Percentiles rank a stretch among this genome's conserved stretches.
These are phyloP conservation scores for Prunella vulgaris DNA, from an alignment of 257 asterid species.

Conservation along the genomic window DNA sequence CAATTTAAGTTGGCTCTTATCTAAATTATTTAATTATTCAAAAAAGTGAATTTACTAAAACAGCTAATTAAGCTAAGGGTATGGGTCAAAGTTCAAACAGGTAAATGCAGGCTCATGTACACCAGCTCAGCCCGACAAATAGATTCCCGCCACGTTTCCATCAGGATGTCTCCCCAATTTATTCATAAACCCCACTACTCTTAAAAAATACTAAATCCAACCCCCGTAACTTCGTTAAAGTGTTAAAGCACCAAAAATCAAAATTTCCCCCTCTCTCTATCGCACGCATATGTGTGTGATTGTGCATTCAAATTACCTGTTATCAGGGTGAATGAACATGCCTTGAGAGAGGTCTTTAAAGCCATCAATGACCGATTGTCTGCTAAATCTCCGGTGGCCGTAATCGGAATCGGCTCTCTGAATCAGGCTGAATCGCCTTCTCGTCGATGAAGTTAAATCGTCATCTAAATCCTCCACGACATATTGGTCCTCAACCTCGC, in stretches of 20 bases:
- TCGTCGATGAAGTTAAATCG: slow-evolving; percentile 28
- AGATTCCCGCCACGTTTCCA: slow-evolving; percentile 20
- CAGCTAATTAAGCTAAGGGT: too few relatives aligned
- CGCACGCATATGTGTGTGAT: too few relatives aligned
- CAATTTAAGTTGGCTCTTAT: not conserved
- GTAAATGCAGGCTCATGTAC: too few relatives aligned
- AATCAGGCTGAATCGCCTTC: slow-evolving; percentile 34
- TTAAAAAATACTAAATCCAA: not conserved
- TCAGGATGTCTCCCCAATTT: slow-evolving; percentile 5
- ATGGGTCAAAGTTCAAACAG: too few relatives aligned
- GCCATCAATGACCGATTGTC: slow-evolving; percentile 49
- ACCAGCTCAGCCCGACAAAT: not conserved
- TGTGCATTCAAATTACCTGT: slow-evolving; percentile 33
- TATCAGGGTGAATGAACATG: slow-evolving; percentile 54
- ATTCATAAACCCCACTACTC: slow-evolving; percentile 17
- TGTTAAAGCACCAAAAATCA: not conserved
- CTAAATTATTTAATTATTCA: not conserved
- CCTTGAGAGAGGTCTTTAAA: slow-evolving; percentile 51
- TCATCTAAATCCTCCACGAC: slow-evolving; percentile 51
- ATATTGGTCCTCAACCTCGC: slow-evolving; percentile 32
- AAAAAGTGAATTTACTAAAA: not conserved
- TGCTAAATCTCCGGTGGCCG: slow-evolving; percentile 42
- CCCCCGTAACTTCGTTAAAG: not conserved
- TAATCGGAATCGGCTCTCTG: slow-evolving; percentile 30
- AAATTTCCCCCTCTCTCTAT: not conserved